Base-by-base conservation (phyloP, 176 grass and related monocot species). In the Oropetium thomaeum region DNA sequence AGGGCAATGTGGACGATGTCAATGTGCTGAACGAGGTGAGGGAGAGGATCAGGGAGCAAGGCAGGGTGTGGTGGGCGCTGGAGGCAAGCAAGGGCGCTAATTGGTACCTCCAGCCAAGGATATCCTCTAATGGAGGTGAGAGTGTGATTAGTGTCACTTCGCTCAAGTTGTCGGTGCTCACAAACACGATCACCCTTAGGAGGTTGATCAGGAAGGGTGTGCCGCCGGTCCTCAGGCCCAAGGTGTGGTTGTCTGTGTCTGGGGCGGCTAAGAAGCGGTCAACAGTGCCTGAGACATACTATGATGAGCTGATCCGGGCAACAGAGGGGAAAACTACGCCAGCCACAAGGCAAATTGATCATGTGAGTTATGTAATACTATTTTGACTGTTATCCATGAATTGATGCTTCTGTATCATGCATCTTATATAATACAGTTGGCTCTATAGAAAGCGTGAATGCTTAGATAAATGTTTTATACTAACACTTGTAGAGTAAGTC, bases 241-340 rank as follows among this genome's bases (percentile, higher is more conserved):
- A 99, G 87, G 80, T 99, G 34, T 99, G 96, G 96, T 58, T 95
- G 19, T 92, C 91, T 0, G 91, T 95, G 20, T 99, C 96, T 0
- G 96, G 96, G 37, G 91, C 96, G 2, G 84, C 88, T 49, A 95
- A 95, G 78, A 99, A 99, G 75, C 79, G 87, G 3, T 99, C 96
- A 5, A 99, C 96, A 1, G 96, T 99, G 28, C 96, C 96, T 0
- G 96, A 95, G 82, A 92, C 91, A 0, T 99, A 99, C 78, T 99
- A 99, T 33, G 96, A 95, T 57, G 96, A 99, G 63, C 83, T 95
- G 23, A 99, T 99, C 52, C 59, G 79, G 28, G 89, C 89, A 31
- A 92, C 96, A 0, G 91, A 99, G 66, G 96, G 91, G 44, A 95
- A 99, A 73, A 79, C 65, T n/a, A 99, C 96, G 0, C 91, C 91